Conservation (phyloP, 108 stramenopile species). For the Cyclotella kingstonii region DNA sequence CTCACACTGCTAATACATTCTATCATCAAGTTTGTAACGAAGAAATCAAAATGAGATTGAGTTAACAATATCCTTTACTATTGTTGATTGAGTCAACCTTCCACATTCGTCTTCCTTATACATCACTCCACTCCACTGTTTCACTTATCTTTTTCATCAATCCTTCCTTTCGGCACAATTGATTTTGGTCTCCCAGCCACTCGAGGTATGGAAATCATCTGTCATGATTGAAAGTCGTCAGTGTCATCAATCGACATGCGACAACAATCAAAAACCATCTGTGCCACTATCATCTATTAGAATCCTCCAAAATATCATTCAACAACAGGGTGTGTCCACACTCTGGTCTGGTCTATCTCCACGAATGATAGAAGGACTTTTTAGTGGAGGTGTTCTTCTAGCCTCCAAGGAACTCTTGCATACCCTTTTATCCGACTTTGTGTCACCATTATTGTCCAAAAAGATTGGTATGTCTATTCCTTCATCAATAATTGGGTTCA, state of each 20-base stretch:
- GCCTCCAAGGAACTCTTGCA: slow-evolving; percentile 28
- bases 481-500: slow-evolving; percentile 17
- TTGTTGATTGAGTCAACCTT: background rate
- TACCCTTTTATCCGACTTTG: slow-evolving; percentile 19
- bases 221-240: slow-evolving; percentile 27
- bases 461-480: slow-evolving; percentile 11
- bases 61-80: background rate
- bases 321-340: slow-evolving; percentile 9
- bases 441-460: slow-evolving; percentile 19
- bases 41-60: too few species aligned
- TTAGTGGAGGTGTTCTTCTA: slow-evolving; percentile 24
- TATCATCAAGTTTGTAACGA: too few species aligned
- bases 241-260: background rate
- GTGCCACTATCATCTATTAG: slow-evolving; percentile 9
- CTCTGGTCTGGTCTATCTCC: slow-evolving; percentile 28
- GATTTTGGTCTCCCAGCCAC: too few species aligned
- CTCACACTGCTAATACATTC: too few species aligned
- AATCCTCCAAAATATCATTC: slow-evolving; percentile 13
- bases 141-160: background rate
- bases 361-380: slow-evolving; percentile 32
- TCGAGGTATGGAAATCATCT: slow-evolving; percentile 35
- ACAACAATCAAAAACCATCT: background rate
- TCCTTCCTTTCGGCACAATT: too few species aligned
- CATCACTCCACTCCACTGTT: too few species aligned
- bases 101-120: background rate